phyloP scores from a whole-genome alignment of 106 monocot species.

The Dendrobium chrysotoxum region DNA sequence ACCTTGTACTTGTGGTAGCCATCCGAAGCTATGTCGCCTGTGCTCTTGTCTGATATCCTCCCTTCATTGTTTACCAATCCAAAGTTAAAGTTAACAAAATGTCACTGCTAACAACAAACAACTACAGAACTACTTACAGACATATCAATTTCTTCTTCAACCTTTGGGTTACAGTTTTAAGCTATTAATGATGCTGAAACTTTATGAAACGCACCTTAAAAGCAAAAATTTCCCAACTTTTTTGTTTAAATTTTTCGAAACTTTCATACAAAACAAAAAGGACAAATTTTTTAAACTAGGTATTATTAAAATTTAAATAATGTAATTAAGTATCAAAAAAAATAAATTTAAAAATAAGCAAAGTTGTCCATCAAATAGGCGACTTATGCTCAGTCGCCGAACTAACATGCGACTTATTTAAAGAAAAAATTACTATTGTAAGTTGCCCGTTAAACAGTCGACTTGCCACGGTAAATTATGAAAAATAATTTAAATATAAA shows the following conservation, averaged over 20 bases:
- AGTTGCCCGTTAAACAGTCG: too few species aligned
- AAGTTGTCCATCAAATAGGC: too few species aligned
- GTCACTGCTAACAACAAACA: neutral
- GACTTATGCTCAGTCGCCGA: too few species aligned
- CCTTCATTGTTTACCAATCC: neutral
- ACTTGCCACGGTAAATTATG: too few species aligned
- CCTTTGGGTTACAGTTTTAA: neutral
- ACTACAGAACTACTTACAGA: neutral
- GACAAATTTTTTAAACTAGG: too few species aligned
- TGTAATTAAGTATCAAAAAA: too few species aligned
- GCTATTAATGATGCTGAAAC: too few species aligned
- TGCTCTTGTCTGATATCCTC: slow-evolving; percentile 5
- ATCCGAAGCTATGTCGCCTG: slow-evolving; percentile 25
- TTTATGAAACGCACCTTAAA: neutral
- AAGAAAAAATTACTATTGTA: too few species aligned
- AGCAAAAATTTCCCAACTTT: neutral
- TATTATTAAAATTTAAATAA: too few species aligned
- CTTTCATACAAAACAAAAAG: neutral
- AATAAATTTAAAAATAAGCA: too few species aligned
- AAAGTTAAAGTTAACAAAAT: neutral
- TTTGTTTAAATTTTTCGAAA: neutral
- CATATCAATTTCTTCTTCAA: slow-evolving; percentile 1
- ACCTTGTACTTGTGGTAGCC: slow-evolving; percentile 56
- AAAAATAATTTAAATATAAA: too few species aligned
- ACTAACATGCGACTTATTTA: too few species aligned